Conservation (phyloP, 768 basidiomycete genomes). For the Mycena albidolilacea region DNA sequence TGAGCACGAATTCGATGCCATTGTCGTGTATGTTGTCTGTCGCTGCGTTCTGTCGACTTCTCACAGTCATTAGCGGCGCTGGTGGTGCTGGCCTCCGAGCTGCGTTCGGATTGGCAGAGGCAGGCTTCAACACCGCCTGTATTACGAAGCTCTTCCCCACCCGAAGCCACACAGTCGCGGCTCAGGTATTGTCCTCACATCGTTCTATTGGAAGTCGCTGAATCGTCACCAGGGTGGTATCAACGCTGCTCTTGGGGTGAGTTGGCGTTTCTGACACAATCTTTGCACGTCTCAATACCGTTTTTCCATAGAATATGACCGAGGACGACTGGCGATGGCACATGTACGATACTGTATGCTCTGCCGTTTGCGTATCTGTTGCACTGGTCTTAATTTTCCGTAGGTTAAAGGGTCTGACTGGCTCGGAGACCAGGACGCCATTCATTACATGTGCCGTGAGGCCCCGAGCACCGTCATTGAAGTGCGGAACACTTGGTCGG, state of each 20-base stretch:
- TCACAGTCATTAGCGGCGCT: slow-evolving; percentile 76
- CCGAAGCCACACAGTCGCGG: slow-evolving; percentile 98
- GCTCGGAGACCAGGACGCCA: slow-evolving; percentile 99
- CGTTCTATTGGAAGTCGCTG: slow-evolving; percentile 25
- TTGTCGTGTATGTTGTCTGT: slow-evolving; percentile 88
- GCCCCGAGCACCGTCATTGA: slow-evolving; percentile 95
- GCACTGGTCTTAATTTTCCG: slow-evolving; percentile 36
- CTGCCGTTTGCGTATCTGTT: not conserved
- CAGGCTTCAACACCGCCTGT: slow-evolving; percentile 98
- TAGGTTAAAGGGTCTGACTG: slow-evolving; percentile 99
- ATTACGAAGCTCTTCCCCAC: slow-evolving; percentile 99
- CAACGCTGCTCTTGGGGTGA: slow-evolving; percentile 95
- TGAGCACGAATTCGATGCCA: slow-evolving; percentile 99
- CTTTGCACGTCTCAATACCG: slow-evolving; percentile 26
- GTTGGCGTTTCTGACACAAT: slow-evolving; percentile 46
- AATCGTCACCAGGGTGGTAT: slow-evolving; percentile 84
- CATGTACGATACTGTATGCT: slow-evolving; percentile 93
- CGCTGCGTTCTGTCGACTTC: slow-evolving; percentile 15
- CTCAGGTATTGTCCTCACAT: slow-evolving; percentile 73
- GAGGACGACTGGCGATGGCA: slow-evolving; percentile 99
- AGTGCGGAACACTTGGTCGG: slow-evolving; percentile 57
- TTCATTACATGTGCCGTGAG: slow-evolving; percentile 99
- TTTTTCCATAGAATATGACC: slow-evolving; percentile 86
- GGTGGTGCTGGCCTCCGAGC: slow-evolving; percentile 98
- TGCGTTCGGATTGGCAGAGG: slow-evolving; percentile 98